Conservation (phyloP, 208 protist genomes). For the Trichomonas gallinae region DNA sequence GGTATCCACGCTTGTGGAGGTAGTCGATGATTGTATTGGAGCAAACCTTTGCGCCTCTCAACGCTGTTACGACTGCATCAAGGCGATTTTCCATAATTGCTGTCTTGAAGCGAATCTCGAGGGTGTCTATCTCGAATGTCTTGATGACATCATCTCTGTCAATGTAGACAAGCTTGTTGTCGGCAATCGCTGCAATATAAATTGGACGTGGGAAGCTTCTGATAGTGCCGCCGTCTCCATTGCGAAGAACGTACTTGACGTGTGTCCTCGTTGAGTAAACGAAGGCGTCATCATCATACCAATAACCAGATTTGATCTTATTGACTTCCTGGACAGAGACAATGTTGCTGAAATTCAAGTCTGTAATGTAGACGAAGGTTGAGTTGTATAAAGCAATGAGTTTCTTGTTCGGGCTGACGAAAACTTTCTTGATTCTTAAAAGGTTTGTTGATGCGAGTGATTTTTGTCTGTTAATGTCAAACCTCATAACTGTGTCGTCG, state of each 20-base stretch:
- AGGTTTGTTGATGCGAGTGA: constrained; percentile 47
- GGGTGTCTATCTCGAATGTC: constrained; percentile 66
- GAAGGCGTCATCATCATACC: constrained; percentile 59
- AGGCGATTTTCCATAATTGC: constrained; percentile 67
- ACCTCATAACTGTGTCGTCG: constrained; percentile 67
- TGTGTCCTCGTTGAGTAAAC: constrained; percentile 92
- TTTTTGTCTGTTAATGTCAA: constrained; percentile 73
- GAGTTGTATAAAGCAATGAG: constrained; percentile 72
- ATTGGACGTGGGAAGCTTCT: constrained; percentile 73
- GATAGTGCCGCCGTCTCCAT: constrained; percentile 84
- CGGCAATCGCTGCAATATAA: constrained; percentile 71
- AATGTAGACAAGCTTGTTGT: constrained; percentile 64
- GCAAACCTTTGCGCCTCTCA: constrained; percentile 65
- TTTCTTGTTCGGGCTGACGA: constrained; percentile 71
- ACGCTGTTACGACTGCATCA: constrained; percentile 72
- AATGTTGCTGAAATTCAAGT: constrained; percentile 65
- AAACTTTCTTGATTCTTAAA: constrained; percentile 63
- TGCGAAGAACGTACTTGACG: constrained; percentile 80
- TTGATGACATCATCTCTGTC: constrained; percentile 66
- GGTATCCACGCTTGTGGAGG: constrained; percentile 83
- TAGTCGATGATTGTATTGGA: constrained; percentile 91
- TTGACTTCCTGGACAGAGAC: constrained; percentile 71
- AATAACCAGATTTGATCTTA: constrained; percentile 75
- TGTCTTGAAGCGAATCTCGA: constrained; percentile 82
- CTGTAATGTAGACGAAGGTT: constrained; percentile 64